phyloP scores from a whole-genome alignment of 192 early-diverging fungal species.

The Backusella circina region DNA sequence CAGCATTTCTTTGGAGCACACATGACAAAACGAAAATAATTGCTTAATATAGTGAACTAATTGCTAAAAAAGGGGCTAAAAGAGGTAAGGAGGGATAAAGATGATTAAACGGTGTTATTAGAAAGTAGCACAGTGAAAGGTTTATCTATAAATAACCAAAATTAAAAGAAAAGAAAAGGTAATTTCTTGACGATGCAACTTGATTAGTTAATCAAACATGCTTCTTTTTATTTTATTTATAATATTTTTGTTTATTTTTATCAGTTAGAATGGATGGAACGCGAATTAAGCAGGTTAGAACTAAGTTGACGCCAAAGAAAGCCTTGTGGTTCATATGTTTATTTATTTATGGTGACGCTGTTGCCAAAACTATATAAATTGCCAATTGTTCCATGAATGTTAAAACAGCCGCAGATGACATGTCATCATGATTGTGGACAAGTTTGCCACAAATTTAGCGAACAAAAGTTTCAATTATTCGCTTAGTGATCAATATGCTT shows the following conservation, averaged over 20 bases:
- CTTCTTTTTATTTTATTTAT: background rate
- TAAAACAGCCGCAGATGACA: background rate
- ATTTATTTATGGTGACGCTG: background rate
- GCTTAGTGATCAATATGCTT: background rate
- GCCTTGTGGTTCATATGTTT: background rate
- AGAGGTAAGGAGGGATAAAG: background rate
- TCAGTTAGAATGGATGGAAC: background rate
- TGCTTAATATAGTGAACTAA: background rate
- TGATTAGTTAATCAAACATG: constrained; percentile 5
- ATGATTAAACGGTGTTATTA: background rate
- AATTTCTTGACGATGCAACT: constrained; percentile 1
- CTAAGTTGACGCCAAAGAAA: constrained; percentile 1
- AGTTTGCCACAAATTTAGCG: background rate
- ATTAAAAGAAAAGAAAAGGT: background rate
- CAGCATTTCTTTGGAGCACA: constrained; percentile 2
- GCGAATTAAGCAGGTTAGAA: background rate
- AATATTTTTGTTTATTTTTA: background rate
- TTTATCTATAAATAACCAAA: constrained; percentile 5
- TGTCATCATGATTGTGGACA: background rate
- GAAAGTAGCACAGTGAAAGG: background rate
- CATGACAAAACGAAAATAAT: constrained; percentile 3
- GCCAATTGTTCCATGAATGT: constrained; percentile 2
- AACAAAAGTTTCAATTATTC: background rate
- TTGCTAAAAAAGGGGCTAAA: background rate
- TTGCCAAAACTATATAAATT: constrained; percentile 5